Evolutionary conservation across 148 eudicot genomes (phyloP).

Genomic region (Rhododendron henanense): DNA sequence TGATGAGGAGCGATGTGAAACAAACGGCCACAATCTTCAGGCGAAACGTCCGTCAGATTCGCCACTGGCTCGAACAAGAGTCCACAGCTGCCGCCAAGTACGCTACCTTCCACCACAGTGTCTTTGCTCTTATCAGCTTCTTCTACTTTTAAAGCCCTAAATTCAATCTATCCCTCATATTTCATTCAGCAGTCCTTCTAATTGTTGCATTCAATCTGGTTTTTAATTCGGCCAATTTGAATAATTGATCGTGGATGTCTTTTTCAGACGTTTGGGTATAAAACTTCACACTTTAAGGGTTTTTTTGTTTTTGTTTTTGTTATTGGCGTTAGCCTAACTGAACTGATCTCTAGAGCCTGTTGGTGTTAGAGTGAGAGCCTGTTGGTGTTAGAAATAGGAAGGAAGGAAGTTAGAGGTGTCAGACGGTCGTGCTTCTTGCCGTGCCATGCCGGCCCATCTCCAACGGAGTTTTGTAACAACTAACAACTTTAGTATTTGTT

Average conservation of each 20-base stretch:
- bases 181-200: background rate
- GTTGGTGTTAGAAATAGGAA: too few species aligned
- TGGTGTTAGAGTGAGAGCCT: too few species aligned
- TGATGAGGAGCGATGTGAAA: conserved; percentile 74
- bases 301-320: too few species aligned
- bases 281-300: too few species aligned
- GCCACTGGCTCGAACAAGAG: conserved; percentile 84
- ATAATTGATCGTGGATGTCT: background rate
- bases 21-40: conserved; percentile 67
- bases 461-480: too few species aligned
- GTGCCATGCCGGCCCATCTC: too few species aligned
- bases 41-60: conserved; percentile 76
- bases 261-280: background rate
- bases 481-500: too few species aligned
- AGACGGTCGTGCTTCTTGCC: too few species aligned
- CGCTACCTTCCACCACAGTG: background rate
- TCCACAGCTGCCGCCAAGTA: conserved; percentile 71
- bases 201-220: background rate
- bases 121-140: background rate
- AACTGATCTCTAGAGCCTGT: too few species aligned
- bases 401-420: too few species aligned
- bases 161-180: background rate
- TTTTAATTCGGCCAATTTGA: background rate
- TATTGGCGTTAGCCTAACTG: too few species aligned
- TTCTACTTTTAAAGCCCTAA: background rate